phyloP scores from a whole-genome alignment of 1,284 basidiomycete species.

The Irpex sp. region DNA sequence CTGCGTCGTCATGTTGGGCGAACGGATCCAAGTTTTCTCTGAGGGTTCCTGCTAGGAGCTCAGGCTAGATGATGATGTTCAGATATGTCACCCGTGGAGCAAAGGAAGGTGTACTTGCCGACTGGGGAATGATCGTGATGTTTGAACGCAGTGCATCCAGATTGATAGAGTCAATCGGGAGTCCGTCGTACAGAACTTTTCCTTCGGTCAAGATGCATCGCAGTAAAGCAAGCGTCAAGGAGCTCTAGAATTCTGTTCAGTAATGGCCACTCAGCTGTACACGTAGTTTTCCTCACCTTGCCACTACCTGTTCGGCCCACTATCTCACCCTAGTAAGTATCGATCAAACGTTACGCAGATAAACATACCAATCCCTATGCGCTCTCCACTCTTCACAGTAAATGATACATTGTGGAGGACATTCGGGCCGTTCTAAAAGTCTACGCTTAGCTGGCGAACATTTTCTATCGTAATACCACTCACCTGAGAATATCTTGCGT shows the following conservation, averaged over 20 bases:
- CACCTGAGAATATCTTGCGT: conserved; percentile 22
- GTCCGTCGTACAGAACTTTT: conserved; percentile 34
- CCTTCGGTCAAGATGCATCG: conserved; percentile 48
- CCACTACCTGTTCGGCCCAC: conserved; percentile 74
- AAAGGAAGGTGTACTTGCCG: conserved; percentile 19
- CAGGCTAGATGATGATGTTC: conserved; percentile 42
- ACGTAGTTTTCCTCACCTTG: conserved; percentile 38
- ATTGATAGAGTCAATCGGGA: conserved; percentile 42
- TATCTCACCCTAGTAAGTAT: background rate
- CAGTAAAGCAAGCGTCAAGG: conserved; percentile 38
- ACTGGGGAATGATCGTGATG: conserved; percentile 46
- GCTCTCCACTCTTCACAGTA: conserved; percentile 47
- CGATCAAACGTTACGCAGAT: background rate
- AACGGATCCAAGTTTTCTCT: conserved; percentile 71
- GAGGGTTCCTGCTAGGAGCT: conserved; percentile 56
- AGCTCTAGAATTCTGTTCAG: conserved; percentile 30
- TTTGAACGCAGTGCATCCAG: conserved; percentile 50
- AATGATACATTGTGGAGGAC: conserved; percentile 51
- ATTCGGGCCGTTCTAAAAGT: conserved; percentile 30
- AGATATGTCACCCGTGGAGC: background rate
- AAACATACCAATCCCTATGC: conserved; percentile 42
- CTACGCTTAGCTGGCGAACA: background rate
- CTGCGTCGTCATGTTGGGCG: conserved; percentile 65
- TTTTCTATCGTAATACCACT: background rate
- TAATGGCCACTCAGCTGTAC: conserved; percentile 14